A percentile compares a stretch with the other conserved stretches of the same genome.
Evolutionary conservation across 805 yeast species (phyloP).

Genomic region (Saturnispora mendoncae): DNA sequence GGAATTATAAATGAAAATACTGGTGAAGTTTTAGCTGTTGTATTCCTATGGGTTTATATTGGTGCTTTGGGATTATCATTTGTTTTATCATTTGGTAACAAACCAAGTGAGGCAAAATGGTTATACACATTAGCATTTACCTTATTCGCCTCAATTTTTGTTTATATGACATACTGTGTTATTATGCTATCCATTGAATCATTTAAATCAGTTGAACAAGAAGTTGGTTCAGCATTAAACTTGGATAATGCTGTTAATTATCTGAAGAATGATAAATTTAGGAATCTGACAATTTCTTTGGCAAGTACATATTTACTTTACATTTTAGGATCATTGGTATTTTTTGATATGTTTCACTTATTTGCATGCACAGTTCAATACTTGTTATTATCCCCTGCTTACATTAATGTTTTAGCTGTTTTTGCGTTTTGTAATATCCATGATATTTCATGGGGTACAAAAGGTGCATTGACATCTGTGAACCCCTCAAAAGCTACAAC

Average conservation of each 20-base stretch:
- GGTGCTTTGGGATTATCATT: constrained; percentile 71
- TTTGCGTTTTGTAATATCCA: constrained; percentile 93
- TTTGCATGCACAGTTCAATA: constrained; percentile 79
- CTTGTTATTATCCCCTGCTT: constrained; percentile 73
- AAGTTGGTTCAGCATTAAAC: constrained; percentile 25
- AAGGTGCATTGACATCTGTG: constrained; percentile 60
- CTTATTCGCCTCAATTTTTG: constrained; percentile 77
- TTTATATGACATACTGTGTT: constrained; percentile 70
- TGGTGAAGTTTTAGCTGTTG: constrained; percentile 69
- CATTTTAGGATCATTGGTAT: constrained; percentile 63
- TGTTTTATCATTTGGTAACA: constrained; percentile 85
- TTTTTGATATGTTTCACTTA: constrained; percentile 86
- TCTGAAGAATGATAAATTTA: constrained; percentile 57
- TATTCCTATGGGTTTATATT: constrained; percentile 80
- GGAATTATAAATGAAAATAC: constrained; percentile 39
- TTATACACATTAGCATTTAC: constrained; percentile 63
- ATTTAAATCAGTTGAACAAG: constrained; percentile 42
- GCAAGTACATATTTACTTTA: constrained; percentile 77
- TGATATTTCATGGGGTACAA: constrained; percentile 96
- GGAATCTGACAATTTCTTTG: constrained; percentile 77
- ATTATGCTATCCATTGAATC: constrained; percentile 56
- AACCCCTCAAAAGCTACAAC: constrained; percentile 55
- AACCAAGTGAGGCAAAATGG: constrained; percentile 78
- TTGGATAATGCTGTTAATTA: constrained; percentile 31
- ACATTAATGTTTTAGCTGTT: constrained; percentile 80